Evolutionary conservation across 2,329 filamentous ascomycete genomes (phyloP).

Genomic region (Dactylella cylindrospora): DNA sequence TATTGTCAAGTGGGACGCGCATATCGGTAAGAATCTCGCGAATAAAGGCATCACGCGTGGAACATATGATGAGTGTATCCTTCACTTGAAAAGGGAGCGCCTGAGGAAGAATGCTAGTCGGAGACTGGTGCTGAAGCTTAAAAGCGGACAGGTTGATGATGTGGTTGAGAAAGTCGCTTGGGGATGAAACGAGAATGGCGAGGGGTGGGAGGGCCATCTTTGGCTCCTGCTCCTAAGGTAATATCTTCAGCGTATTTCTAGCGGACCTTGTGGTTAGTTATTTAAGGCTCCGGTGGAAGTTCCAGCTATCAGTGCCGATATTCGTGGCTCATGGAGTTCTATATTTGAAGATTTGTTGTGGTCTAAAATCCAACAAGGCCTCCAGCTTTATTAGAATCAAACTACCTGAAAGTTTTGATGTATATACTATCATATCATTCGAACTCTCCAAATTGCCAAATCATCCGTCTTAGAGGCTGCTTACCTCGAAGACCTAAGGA

Average conservation of each 20-base stretch:
- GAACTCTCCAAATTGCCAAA: not conserved
- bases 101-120: not conserved
- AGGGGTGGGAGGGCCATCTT: conserved; percentile 3
- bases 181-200: conserved; percentile 7
- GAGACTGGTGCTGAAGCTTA: not conserved
- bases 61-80: conserved; percentile 33
- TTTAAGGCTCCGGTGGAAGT: too few relatives aligned
- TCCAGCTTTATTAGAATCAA: too few relatives aligned
- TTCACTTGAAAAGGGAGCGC: conserved; percentile 11
- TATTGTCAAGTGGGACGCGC: conserved; percentile 7
- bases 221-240: too few relatives aligned
- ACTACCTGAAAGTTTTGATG: too few relatives aligned
- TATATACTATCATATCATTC: not conserved
- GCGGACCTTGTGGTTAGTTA: too few relatives aligned
- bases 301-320: not conserved
- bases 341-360: conserved; percentile 19
- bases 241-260: too few relatives aligned
- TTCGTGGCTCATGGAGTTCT: not conserved
- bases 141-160: conserved; percentile 20
- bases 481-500: not conserved
- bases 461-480: not conserved
- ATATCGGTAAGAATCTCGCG: conserved; percentile 31
- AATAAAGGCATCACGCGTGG: conserved; percentile 23
- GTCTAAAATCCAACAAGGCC: conserved; percentile 25
- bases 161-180: conserved; percentile 23